phyloP scores from a whole-genome alignment of 129 eudicot species.

The Rutidosis leptorrhynchoides region DNA sequence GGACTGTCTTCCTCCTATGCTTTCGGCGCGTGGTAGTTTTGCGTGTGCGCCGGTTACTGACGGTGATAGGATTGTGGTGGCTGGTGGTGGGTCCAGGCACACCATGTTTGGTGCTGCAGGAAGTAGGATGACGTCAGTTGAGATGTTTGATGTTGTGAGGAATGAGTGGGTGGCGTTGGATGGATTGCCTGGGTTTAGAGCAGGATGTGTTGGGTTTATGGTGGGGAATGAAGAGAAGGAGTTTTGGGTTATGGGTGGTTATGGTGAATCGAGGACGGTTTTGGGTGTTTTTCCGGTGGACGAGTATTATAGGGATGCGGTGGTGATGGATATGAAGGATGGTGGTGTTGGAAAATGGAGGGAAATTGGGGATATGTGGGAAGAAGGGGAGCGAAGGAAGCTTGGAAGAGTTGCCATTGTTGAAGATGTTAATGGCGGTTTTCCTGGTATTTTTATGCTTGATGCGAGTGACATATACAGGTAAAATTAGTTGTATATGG shows the following conservation, averaged over 20 bases:
- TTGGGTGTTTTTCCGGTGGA: slow-evolving; percentile 88
- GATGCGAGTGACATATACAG: slow-evolving; percentile 66
- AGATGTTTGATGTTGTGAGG: slow-evolving; percentile 74
- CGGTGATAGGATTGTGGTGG: slow-evolving; percentile 57
- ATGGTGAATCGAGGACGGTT: slow-evolving; percentile 83
- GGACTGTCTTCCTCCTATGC: slow-evolving; percentile 64
- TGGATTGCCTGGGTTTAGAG: slow-evolving; percentile 72
- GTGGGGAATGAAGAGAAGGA: slow-evolving; percentile 51
- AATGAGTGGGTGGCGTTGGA: slow-evolving; percentile 78
- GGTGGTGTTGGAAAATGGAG: slow-evolving; percentile 70
- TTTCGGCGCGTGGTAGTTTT: slow-evolving; percentile 78
- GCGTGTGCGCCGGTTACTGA: slow-evolving; percentile 60
- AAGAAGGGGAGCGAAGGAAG: slow-evolving; percentile 65
- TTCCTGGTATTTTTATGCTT: slow-evolving; percentile 71
- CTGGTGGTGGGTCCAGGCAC: slow-evolving; percentile 93
- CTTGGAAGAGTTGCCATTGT: slow-evolving; percentile 71
- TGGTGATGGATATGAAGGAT: slow-evolving; percentile 60
- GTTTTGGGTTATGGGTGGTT: slow-evolving; percentile 98
- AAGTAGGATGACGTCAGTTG: slow-evolving; percentile 80
- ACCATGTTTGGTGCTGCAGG: slow-evolving; percentile 86
- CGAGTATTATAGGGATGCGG: slow-evolving; percentile 70
- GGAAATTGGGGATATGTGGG: slow-evolving; percentile 92
- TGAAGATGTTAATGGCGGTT: slow-evolving; percentile 40
- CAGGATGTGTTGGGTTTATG: slow-evolving; percentile 90
- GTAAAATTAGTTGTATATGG: slow-evolving; percentile 31